A percentile compares a stretch with the other conserved stretches of the same genome.
These are phyloP conservation scores for Casuarina equisetifolia DNA, from an alignment of 306 rosid species.

Conservation along the genomic window DNA sequence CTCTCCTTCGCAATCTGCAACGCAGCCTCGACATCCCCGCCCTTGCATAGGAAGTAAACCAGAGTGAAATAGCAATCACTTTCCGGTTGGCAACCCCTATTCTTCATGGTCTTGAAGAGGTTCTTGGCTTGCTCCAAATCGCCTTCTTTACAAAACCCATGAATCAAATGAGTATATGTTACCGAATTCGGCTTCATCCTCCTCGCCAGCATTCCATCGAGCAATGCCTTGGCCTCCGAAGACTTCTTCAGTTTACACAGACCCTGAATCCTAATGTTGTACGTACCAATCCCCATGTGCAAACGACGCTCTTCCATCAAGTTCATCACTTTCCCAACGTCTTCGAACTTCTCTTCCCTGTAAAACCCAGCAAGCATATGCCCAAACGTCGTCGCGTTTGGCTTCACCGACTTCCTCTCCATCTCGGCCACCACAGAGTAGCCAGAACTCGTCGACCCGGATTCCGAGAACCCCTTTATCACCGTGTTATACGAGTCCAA, in stretches of 20 bases:
- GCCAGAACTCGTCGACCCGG: constrained; percentile 55
- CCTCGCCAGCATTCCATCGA: constrained; percentile 54
- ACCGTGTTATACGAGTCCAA: constrained; percentile 63
- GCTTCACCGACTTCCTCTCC: constrained; percentile 58
- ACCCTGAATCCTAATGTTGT: constrained; percentile 71
- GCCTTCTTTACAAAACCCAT: constrained; percentile 74
- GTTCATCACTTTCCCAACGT: constrained; percentile 58
- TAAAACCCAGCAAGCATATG: constrained; percentile 56
- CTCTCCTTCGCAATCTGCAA: constrained; percentile 47
- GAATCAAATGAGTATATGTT: constrained; percentile 59
- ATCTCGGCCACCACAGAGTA: constrained; percentile 70
- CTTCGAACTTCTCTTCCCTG: constrained; percentile 61
- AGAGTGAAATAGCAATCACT: constrained; percentile 52
- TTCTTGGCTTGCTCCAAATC: constrained; percentile 60
- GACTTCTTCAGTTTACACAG: constrained; percentile 73
- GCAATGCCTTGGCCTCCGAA: constrained; percentile 64
- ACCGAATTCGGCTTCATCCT: constrained; percentile 61
- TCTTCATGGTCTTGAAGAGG: constrained; percentile 53
- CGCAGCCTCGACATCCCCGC: constrained; percentile 57
- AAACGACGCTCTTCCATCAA: constrained; percentile 60
- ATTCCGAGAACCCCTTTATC: constrained; percentile 59
- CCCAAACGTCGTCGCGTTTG: constrained; percentile 46
- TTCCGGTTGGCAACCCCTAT: constrained; percentile 47
- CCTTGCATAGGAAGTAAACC: constrained; percentile 46
- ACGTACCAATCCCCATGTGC: constrained; percentile 37